Base-by-base conservation (phyloP, 108 stramenopile species). In the Conticribra guillardii region DNA sequence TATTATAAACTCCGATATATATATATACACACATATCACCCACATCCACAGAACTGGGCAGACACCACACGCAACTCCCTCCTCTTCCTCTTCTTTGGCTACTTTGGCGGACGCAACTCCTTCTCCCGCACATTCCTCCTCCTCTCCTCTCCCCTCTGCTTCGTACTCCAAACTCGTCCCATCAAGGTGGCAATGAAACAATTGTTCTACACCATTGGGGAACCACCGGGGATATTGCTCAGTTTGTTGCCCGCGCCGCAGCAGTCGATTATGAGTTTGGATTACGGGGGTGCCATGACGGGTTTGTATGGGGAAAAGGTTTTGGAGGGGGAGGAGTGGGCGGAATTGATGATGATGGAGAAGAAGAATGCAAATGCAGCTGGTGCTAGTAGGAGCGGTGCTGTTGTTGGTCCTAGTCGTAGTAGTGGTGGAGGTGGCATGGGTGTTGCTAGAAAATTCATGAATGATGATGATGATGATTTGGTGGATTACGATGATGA, bases 201-300 rank as follows among this genome's bases (percentile, higher is more conserved):
- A n/a, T 49, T 89, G 21, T 87, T 94, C 66, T 94, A 94, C 55
- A 69, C 84, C n/a, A 65, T 88, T 24, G 54, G 88, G 31, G 74
- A 89, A 59, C 90, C 90, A 27, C 92, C 92, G 4, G 72, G 78
- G 2, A 88, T 94, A 41, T 53, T 94, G 17, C 69, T 91, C 15
- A 90, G 87, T 67, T 73, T 94, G 62, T 63, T 94, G 33, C 89
- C 93, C 7, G 93, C 90, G 33, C 90, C 93, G 22, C 89, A 94
- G 64, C 93, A 94, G 73, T 82, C 82, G n/a, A 91, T 94, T 21
- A 78, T 94, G 82, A 85, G 84, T 66, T 62, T 81, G 31, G 74
- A 84, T 44, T 79, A 79, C 61, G 68, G 41, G 2, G 52, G 34
- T 60, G 66, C 49, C 5, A 76, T 82, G 76, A 71, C 34, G 54